Conservation (phyloP, 2,329 filamentous ascomycete species). For the Apiospora phragmitis region DNA sequence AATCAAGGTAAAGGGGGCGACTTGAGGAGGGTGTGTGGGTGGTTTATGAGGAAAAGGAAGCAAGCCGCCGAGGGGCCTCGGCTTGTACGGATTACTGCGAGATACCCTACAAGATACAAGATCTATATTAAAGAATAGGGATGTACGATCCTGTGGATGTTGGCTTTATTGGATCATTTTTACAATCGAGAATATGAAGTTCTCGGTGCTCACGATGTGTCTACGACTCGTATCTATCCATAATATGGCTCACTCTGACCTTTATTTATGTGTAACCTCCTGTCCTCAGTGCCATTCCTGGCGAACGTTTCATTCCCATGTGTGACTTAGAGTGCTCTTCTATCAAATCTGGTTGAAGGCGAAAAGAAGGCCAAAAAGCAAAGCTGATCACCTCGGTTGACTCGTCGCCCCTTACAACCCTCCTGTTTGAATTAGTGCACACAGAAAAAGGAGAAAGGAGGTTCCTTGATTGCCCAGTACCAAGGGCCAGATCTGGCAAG, state of each 20-base stretch:
- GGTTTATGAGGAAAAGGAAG: neutral
- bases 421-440: neutral
- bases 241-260: no score
- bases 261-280: neutral
- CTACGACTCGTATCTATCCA: neutral
- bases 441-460: neutral
- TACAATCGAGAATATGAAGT: neutral
- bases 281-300: neutral
- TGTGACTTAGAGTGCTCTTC: neutral
- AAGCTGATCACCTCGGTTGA: neutral
- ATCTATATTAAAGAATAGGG: neutral
- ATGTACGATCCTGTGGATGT: neutral
- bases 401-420: neutral
- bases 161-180: neutral
- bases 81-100: neutral
- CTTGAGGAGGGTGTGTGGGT: constrained; percentile 13
- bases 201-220: neutral
- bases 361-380: neutral
- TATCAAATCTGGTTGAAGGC: neutral
- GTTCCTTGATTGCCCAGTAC: neutral
- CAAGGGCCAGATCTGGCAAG: neutral
- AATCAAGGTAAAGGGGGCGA: constrained; percentile 41
- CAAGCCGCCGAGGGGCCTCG: neutral
- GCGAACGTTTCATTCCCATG: neutral
- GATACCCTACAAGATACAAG: neutral